Percentiles rank a stretch among this genome's conserved stretches.
Evolutionary conservation across 2,329 filamentous ascomycete genomes (phyloP).

Genomic region (Corynespora cassiicola): DNA sequence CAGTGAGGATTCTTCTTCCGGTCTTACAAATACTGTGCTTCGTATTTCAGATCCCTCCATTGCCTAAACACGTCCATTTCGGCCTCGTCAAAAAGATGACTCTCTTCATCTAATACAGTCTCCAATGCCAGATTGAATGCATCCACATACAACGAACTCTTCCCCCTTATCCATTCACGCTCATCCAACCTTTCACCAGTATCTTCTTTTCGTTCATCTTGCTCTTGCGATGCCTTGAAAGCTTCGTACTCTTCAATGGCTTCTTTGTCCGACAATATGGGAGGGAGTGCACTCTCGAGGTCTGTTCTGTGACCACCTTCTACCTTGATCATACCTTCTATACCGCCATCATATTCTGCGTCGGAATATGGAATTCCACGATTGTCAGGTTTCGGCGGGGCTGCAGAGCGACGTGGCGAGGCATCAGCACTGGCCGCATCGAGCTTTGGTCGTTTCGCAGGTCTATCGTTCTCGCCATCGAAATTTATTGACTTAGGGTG

Average conservation of each 20-base stretch:
- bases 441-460: slow-evolving; percentile 51
- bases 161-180: slow-evolving; percentile 73
- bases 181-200: slow-evolving; percentile 61
- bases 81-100: slow-evolving; percentile 81
- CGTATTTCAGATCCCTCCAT: slow-evolving; percentile 79
- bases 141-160: slow-evolving; percentile 93
- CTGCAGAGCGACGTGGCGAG: no score
- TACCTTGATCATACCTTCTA: slow-evolving; percentile 33
- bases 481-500: slow-evolving; percentile 55
- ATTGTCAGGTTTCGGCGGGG: slow-evolving; percentile 26
- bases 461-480: slow-evolving; percentile 46
- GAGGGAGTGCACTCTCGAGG: slow-evolving; percentile 74
- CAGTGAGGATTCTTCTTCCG: no score
- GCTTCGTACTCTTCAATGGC: slow-evolving; percentile 82
- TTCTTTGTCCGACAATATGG: slow-evolving; percentile 67
- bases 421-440: no score
- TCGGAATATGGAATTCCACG: slow-evolving; percentile 49
- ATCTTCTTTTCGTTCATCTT: slow-evolving; percentile 45
- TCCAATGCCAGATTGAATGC: slow-evolving; percentile 93
- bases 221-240: slow-evolving; percentile 65
- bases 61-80: slow-evolving; percentile 78
- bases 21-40: slow-evolving; percentile 89
- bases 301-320: slow-evolving; percentile 62
- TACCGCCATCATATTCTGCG: slow-evolving; percentile 46
- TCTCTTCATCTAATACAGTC: slow-evolving; percentile 87